Percentiles rank a stretch among this genome's conserved stretches.
phyloP scores from a whole-genome alignment of 1,284 basidiomycete species.

The Papiliotrema fonsecae region DNA sequence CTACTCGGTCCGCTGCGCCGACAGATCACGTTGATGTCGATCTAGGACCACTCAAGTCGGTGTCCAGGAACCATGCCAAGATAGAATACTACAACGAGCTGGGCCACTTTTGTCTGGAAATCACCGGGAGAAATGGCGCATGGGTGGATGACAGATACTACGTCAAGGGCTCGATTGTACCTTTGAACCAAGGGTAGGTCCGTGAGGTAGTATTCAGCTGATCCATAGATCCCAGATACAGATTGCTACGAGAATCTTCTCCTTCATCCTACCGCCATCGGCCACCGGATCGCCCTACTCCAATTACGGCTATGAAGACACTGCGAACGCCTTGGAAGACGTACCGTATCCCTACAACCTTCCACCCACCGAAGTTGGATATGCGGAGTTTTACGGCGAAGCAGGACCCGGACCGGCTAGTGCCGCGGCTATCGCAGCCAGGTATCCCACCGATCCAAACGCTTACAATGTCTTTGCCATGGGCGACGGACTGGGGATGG shows the following conservation, averaged over 20 bases:
- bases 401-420: constrained; percentile 34
- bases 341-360: constrained; percentile 43
- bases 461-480: constrained; percentile 46
- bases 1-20: constrained; percentile 22
- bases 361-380: constrained; percentile 35
- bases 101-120: constrained; percentile 84
- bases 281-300: constrained; percentile 32
- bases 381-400: constrained; percentile 42
- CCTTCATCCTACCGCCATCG: constrained; percentile 77
- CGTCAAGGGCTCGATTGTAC: constrained; percentile 76
- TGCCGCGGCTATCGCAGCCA: constrained; percentile 28
- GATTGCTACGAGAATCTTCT: constrained; percentile 95
- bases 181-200: constrained; percentile 71
- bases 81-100: constrained; percentile 62
- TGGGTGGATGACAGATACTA: constrained; percentile 97
- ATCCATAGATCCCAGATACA: constrained; percentile 85
- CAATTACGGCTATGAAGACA: constrained; percentile 23
- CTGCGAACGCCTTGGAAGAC: constrained; percentile 19
- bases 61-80: constrained; percentile 90
- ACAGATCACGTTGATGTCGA: constrained; percentile 80
- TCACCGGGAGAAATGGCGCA: constrained; percentile 91
- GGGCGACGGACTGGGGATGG: constrained; percentile 33
- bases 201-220: constrained; percentile 1
- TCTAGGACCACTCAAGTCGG: constrained; percentile 92
- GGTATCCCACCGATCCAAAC: constrained; percentile 18